Evolutionary conservation across 108 stramenopile species (phyloP), one percentile per base, ranked within the genome.

Genomic region (Skeletonema costatum): DNA sequence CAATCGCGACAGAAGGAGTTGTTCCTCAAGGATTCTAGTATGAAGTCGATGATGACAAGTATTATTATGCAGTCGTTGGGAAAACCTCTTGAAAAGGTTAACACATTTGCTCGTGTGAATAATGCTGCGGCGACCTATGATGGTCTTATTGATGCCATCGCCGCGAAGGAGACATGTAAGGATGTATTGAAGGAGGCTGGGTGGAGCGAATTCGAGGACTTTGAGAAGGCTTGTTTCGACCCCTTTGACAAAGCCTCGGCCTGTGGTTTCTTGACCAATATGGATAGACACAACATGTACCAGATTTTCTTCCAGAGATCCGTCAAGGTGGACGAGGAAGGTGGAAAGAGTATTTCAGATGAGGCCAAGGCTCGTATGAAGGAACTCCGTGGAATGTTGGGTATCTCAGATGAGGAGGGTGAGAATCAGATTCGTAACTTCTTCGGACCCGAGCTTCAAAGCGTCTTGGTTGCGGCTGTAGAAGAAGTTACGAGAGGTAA

Each of bases 61-160:
- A 89, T 93, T 75, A 87, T 93, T 16, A 89, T 93, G 80, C 86
- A 92, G 56, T 85, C 89, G 4, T 78, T 96, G 42, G 95, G 93
- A 41, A 85, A 72, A 9, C 90, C 87, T 3, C 70, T 93, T 7
- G 91, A 93, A 71, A 83, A 86, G 72, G 82, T 89, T 6, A 83
- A 86, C 60, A 86, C 79, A 32, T 93, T 94, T 76, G 85, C 88
- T 29, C 83, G 87, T 36, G 93, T 92, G 50, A 91, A 92, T 72
- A 92, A 93, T 72, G 91, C 89, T 58, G 92, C 84, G 5, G 91
- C 90, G 11, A 85, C 89, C 4, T 93, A 88, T 68, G 85, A 87
- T 64, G 83, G 88, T 48, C 76, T 93, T 5, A 53, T 88, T 46
- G 90, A 92, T 68, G 86, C 88, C 16, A 84, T 95, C 42, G 87